Conservation (phyloP, 495 filamentous ascomycete species). For the Penicillium egyptiacum region DNA sequence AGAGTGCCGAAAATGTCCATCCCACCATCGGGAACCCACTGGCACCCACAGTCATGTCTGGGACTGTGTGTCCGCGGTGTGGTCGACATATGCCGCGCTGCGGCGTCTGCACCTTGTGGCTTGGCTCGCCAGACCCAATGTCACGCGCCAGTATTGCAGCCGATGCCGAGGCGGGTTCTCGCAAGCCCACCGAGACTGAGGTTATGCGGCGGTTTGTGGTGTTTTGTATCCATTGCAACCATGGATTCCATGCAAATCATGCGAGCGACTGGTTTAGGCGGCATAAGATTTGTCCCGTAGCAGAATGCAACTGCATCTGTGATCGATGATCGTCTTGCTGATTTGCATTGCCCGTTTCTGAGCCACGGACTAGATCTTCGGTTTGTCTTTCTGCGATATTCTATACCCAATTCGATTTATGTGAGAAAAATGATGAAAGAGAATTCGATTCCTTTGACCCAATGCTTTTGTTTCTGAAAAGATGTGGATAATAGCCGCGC, state of each 20-base stretch:
- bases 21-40: constrained; percentile 41
- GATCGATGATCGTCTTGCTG: constrained; percentile 34
- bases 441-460: background rate
- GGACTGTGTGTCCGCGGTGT: constrained; percentile 77
- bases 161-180: constrained; percentile 39
- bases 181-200: constrained; percentile 34
- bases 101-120: constrained; percentile 79
- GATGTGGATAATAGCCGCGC: too few relatives aligned
- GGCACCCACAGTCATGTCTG: constrained; percentile 40
- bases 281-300: constrained; percentile 81
- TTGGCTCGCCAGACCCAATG: constrained; percentile 75
- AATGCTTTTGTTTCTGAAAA: too few relatives aligned
- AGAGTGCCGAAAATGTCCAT: constrained; percentile 36
- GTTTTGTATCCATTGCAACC: constrained; percentile 86
- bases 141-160: constrained; percentile 55
- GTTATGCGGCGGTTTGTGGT: constrained; percentile 58
- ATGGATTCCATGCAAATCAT: constrained; percentile 88
- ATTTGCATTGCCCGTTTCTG: background rate
- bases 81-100: constrained; percentile 86
- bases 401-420: constrained; percentile 20
- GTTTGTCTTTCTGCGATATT: constrained; percentile 5
- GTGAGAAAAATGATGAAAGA: background rate
- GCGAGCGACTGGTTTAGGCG: constrained; percentile 82
- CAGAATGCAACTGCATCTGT: constrained; percentile 86
- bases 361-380: constrained; percentile 1